Evolutionary conservation across 805 yeast genomes (phyloP).

Genomic region (Monosporozyma unispora): DNA sequence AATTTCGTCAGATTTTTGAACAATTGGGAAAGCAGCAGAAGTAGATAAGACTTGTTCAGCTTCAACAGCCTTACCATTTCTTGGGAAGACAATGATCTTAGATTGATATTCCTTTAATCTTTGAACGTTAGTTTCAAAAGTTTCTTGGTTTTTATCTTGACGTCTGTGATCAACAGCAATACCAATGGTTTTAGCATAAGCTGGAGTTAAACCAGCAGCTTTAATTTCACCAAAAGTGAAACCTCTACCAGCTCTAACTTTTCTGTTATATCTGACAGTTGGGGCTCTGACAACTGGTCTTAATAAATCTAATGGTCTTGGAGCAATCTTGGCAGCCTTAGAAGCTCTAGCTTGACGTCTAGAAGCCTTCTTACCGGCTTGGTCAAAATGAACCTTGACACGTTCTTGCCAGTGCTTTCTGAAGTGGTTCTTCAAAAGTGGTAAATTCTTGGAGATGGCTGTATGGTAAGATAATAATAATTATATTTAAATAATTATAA

Average conservation of each 20-base stretch:
- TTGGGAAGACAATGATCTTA: slow-evolving; percentile 92
- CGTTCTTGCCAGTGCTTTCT: slow-evolving; percentile 99
- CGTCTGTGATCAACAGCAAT: slow-evolving; percentile 99
- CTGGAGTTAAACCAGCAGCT: slow-evolving; percentile 90
- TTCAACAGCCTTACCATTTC: slow-evolving; percentile 69
- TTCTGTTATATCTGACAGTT: slow-evolving; percentile 98
- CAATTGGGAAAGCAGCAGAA: slow-evolving; percentile 85
- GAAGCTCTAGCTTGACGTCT: slow-evolving; percentile 92
- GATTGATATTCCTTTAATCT: slow-evolving; percentile 95
- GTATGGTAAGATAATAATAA: no score
- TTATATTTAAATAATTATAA: no score
- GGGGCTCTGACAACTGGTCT: slow-evolving; percentile 99
- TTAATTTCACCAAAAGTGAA: slow-evolving; percentile 96
- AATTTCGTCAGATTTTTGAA: slow-evolving; percentile 61
- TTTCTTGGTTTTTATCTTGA: slow-evolving; percentile 95
- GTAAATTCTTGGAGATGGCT: slow-evolving; percentile 98
- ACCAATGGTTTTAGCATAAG: slow-evolving; percentile 97
- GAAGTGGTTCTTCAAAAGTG: slow-evolving; percentile 99
- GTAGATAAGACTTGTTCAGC: slow-evolving; percentile 66
- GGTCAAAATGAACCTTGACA: slow-evolving; percentile 99
- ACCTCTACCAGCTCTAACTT: slow-evolving; percentile 99
- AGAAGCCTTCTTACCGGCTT: slow-evolving; percentile 98
- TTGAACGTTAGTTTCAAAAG: slow-evolving; percentile 87
- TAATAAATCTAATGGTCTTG: slow-evolving; percentile 92
- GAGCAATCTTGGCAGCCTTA: slow-evolving; percentile 92